A percentile compares a stretch with the other conserved stretches of the same genome.
Conservation (phyloP, 495 filamentous ascomycete species). For the Penicillium paxilli region DNA sequence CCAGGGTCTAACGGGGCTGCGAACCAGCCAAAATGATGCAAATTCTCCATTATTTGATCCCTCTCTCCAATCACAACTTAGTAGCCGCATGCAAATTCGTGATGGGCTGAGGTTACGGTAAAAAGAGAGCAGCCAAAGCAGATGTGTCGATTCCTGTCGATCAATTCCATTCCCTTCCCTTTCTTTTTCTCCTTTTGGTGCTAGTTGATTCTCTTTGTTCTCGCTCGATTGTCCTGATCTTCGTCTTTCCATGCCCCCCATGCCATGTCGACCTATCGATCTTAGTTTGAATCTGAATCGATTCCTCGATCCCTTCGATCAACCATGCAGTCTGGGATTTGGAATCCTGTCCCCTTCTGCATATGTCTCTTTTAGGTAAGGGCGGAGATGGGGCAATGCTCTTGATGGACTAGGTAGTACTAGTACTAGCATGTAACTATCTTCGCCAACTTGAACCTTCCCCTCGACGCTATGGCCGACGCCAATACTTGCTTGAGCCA, state of each 20-base stretch:
- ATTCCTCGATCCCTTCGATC: not conserved
- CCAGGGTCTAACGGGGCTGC: conserved; percentile 5
- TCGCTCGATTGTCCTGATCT: not conserved
- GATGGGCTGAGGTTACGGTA: not conserved
- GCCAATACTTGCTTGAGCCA: conserved; percentile 13
- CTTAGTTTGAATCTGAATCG: not conserved
- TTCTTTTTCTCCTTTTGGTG: not conserved
- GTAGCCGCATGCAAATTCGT: not conserved
- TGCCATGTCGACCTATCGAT: not conserved
- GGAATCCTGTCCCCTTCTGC: not conserved
- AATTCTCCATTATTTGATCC: not conserved
- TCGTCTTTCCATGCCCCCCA: not conserved
- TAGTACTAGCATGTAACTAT: not conserved
- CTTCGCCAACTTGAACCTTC: not conserved
- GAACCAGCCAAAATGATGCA: not conserved
- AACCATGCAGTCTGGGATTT: not conserved
- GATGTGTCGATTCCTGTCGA: not conserved
- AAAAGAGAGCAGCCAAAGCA: not conserved
- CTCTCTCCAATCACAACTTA: not conserved
- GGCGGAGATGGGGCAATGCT: not conserved
- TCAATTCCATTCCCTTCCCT: not conserved
- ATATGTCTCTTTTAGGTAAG: not conserved
- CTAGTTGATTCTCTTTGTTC: conserved; percentile 1
- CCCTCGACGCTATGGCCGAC: conserved; percentile 11
- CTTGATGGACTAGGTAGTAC: too few species aligned